Percentiles rank a stretch among this genome's conserved stretches.
phyloP scores from a whole-genome alignment of 2,329 filamentous ascomycete genomes.

The Ceratocystis lukuohia region DNA sequence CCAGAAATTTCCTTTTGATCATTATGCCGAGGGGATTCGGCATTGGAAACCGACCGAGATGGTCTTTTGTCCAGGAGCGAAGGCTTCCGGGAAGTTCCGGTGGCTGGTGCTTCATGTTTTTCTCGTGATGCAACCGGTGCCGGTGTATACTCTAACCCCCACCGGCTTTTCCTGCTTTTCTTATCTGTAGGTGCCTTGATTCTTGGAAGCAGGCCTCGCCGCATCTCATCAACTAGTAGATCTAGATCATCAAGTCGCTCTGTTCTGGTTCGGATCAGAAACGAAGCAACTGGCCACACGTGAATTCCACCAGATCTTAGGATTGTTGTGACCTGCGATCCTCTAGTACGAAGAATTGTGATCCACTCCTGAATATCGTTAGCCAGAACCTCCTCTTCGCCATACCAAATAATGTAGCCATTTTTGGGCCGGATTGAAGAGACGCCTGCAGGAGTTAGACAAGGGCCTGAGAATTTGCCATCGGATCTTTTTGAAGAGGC shows the following conservation, averaged over 20 bases:
- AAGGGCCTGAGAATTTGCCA: not conserved
- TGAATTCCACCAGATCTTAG: constrained; percentile 58
- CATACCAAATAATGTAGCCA: constrained; percentile 59
- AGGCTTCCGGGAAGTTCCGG: not conserved
- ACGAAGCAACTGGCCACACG: constrained; percentile 63
- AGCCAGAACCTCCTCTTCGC: constrained; percentile 64
- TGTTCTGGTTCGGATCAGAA: constrained; percentile 39
- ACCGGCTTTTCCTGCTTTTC: constrained; percentile 1
- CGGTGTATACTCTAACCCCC: constrained; percentile 8
- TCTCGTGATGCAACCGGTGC: not conserved
- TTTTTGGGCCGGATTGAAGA: constrained; percentile 33
- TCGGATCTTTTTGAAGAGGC: not conserved
- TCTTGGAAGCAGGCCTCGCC: constrained; percentile 9
- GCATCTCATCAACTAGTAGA: constrained; percentile 29
- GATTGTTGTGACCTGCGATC: constrained; percentile 41
- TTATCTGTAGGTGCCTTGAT: not conserved
- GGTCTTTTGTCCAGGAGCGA: not conserved
- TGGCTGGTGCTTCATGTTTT: not conserved
- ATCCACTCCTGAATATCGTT: constrained; percentile 51
- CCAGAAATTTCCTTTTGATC: not conserved
- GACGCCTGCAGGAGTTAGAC: constrained; percentile 6
- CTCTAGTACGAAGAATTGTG: constrained; percentile 24
- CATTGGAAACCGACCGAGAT: not conserved
- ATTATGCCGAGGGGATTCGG: not conserved
- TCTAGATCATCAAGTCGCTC: constrained; percentile 41